phyloP scores from a whole-genome alignment of 768 basidiomycete species.

The Pulveroboletus sp. region DNA sequence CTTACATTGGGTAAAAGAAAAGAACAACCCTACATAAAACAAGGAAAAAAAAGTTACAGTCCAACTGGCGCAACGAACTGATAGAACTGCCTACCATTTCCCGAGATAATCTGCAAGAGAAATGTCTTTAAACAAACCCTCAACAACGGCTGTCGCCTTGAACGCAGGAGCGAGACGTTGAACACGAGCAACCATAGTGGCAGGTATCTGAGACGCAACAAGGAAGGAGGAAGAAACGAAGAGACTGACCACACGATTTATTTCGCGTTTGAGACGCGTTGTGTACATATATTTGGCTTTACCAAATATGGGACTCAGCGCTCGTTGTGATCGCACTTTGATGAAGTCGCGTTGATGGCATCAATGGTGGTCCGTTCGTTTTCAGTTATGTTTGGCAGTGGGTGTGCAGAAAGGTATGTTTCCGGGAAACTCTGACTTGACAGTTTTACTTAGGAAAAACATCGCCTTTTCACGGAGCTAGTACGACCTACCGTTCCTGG shows the following conservation, averaged over 20 bases:
- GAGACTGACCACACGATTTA: slow-evolving; percentile 12
- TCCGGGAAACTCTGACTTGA: too few relatives aligned
- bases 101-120: slow-evolving; percentile 73
- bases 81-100: slow-evolving; percentile 60
- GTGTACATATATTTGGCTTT: slow-evolving; percentile 24
- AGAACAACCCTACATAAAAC: slow-evolving; percentile 81
- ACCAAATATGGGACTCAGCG: not conserved
- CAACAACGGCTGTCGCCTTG: slow-evolving; percentile 68
- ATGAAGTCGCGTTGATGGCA: not conserved
- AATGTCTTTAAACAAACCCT: slow-evolving; percentile 75
- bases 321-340: not conserved
- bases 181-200: slow-evolving; percentile 49
- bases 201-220: not conserved
- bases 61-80: not conserved
- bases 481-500: too few relatives aligned
- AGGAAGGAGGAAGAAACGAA: not conserved
- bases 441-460: too few relatives aligned
- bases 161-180: slow-evolving; percentile 88
- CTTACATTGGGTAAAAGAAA: slow-evolving; percentile 92
- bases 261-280: slow-evolving; percentile 26
- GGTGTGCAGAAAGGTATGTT: too few relatives aligned
- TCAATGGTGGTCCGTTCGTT: too few relatives aligned
- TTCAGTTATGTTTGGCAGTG: too few relatives aligned
- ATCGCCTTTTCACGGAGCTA: too few relatives aligned
- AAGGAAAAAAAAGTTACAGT: not conserved